phyloP scores from a whole-genome alignment of 208 protist genomes.

The Trypanosoma boissoni region DNA sequence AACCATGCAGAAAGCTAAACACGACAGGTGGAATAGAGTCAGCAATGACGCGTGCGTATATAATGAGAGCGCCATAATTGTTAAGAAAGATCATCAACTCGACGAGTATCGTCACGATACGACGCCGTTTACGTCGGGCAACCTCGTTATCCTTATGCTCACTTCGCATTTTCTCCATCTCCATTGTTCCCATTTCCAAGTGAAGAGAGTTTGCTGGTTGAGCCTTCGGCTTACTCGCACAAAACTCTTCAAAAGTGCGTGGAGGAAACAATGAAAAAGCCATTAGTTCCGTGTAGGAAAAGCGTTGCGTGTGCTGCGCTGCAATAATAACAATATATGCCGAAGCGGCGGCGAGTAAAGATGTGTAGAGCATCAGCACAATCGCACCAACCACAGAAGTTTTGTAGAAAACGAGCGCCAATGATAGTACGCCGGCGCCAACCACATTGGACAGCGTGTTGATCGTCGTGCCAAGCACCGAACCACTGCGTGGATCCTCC shows the following conservation, averaged over 20 bases:
- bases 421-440: slow-evolving; percentile 63
- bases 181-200: slow-evolving; percentile 9
- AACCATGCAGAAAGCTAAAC: slow-evolving; percentile 23
- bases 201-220: not conserved
- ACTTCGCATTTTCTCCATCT: slow-evolving; percentile 16
- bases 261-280: slow-evolving; percentile 53
- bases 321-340: slow-evolving; percentile 53
- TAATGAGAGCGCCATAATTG: slow-evolving; percentile 69
- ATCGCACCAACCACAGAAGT: slow-evolving; percentile 45
- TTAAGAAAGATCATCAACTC: slow-evolving; percentile 61
- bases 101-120: slow-evolving; percentile 44
- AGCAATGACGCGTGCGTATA: slow-evolving; percentile 68
- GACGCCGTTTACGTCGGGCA: slow-evolving; percentile 36
- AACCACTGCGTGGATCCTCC: slow-evolving; percentile 31
- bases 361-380: slow-evolving; percentile 34
- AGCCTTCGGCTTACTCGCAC: not conserved
- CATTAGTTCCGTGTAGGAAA: slow-evolving; percentile 61
- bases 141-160: slow-evolving; percentile 32
- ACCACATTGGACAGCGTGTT: slow-evolving; percentile 80
- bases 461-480: slow-evolving; percentile 42
- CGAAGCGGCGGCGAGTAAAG: slow-evolving; percentile 37
- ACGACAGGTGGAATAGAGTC: slow-evolving; percentile 69
- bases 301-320: slow-evolving; percentile 49
- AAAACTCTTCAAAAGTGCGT: slow-evolving; percentile 47
- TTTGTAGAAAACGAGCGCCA: slow-evolving; percentile 65